Conservation (phyloP, 768 basidiomycete species). For the Asterophora lycoperdoides region DNA sequence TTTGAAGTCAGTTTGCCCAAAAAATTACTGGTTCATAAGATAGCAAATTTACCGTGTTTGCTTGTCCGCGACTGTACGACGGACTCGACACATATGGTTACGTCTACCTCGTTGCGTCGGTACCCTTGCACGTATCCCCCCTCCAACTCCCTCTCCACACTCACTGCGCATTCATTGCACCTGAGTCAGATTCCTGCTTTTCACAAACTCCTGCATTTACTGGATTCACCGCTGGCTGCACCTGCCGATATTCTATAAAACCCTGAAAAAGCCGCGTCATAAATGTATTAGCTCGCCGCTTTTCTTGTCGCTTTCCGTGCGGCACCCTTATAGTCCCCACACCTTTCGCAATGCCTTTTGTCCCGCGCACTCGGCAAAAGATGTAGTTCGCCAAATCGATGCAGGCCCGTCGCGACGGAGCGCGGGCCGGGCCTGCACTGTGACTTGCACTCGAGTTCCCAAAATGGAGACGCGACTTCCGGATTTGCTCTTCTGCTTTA, state of each 20-base stretch:
- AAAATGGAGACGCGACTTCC: no score
- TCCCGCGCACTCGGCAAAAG: no score
- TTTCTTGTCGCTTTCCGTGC: neutral
- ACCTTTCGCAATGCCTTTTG: no score
- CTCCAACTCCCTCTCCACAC: neutral
- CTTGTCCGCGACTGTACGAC: constrained; percentile 81
- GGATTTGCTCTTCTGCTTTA: no score
- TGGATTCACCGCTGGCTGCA: constrained; percentile 96
- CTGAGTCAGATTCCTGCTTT: constrained; percentile 66
- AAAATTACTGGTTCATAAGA: no score
- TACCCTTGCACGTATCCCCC: constrained; percentile 53
- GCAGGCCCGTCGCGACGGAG: no score
- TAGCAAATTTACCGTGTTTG: no score
- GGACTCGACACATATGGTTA: constrained; percentile 77
- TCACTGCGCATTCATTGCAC: neutral
- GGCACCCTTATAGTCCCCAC: constrained; percentile 79
- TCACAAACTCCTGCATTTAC: constrained; percentile 93
- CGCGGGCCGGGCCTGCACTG: no score
- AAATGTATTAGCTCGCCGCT: constrained; percentile 86
- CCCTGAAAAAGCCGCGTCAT: constrained; percentile 96
- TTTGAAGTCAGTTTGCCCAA: no score
- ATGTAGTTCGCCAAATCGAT: no score
- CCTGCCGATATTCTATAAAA: constrained; percentile 81
- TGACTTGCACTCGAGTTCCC: no score
- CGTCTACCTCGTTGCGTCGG: constrained; percentile 61